These are phyloP conservation scores for Uronychia binucleata DNA, from an alignment of 73 alveolate species.

Conservation along the genomic window DNA sequence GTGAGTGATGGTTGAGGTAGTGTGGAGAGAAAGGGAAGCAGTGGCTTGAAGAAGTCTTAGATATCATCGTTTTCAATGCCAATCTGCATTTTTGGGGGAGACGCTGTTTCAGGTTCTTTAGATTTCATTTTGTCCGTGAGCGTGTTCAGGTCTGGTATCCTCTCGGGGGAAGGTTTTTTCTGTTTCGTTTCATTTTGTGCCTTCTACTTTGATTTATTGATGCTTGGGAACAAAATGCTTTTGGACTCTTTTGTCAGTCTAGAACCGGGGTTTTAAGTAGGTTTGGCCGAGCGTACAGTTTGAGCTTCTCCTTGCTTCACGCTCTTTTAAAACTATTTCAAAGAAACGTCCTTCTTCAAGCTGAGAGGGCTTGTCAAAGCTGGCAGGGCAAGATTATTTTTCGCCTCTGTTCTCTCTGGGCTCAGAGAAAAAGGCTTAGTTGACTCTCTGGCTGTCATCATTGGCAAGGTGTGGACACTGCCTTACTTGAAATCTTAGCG, in stretches of 20 bases:
- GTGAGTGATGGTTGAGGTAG: too few species aligned
- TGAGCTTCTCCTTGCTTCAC: too few species aligned
- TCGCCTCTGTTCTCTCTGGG: too few species aligned
- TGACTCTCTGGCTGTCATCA: not conserved
- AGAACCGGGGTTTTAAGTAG: too few species aligned
- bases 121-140: too few species aligned
- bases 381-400: not conserved
- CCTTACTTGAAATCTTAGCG: not conserved
- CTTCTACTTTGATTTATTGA: not conserved
- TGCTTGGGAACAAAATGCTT: not conserved
- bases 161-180: not conserved
- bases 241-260: too few species aligned
- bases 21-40: conserved; percentile 1
- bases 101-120: too few species aligned
- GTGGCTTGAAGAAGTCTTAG: not conserved
- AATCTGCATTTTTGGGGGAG: too few species aligned
- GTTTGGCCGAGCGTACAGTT: too few species aligned
- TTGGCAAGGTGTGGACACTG: not conserved
- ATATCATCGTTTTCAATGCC: not conserved
- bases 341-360: not conserved
- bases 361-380: not conserved
- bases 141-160: not conserved
- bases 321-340: too few species aligned
- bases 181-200: not conserved
- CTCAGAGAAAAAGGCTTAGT: too few species aligned